These are phyloP conservation scores for Agrocybe chaxingu DNA, from an alignment of 768 basidiomycete genomes.

Conservation along the genomic window DNA sequence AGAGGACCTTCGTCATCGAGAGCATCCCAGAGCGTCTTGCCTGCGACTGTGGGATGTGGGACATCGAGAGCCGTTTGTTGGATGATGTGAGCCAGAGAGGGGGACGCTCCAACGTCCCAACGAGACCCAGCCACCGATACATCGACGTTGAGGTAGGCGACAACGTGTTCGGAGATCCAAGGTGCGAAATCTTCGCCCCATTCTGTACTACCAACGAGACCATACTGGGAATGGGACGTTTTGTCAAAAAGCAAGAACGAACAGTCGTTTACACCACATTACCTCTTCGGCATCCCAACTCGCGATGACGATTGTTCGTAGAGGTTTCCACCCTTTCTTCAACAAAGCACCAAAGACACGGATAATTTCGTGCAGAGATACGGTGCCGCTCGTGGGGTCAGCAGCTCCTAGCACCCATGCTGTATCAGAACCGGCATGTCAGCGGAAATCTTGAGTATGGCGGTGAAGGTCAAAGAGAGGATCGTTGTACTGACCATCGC, in stretches of 20 bases:
- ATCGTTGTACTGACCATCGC: constrained; percentile 63
- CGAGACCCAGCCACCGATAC: constrained; percentile 60
- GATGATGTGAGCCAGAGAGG: constrained; percentile 79
- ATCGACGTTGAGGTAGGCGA: constrained; percentile 86
- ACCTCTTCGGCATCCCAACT: constrained; percentile 78
- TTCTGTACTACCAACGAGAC: constrained; percentile 84
- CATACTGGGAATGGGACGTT: constrained; percentile 33
- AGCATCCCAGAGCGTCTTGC: constrained; percentile 79
- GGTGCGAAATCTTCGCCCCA: constrained; percentile 89
- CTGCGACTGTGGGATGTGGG: constrained; percentile 65
- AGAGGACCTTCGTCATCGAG: constrained; percentile 56
- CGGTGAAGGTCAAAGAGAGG: neutral
- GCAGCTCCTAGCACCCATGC: constrained; percentile 80
- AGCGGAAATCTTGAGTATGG: neutral
- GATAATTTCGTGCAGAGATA: constrained; percentile 72
- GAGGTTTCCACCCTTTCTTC: constrained; percentile 77
- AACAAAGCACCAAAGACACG: constrained; percentile 70
- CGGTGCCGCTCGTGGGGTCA: constrained; percentile 81
- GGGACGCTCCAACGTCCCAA: constrained; percentile 61
- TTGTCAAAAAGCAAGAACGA: neutral
- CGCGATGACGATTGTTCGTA: constrained; percentile 68
- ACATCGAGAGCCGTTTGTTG: constrained; percentile 64
- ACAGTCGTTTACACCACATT: constrained; percentile 24
- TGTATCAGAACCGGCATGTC: constrained; percentile 10
- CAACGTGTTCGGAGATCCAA: constrained; percentile 78